These are phyloP conservation scores for Penicillium sclerotiorum DNA, from an alignment of 2,329 filamentous ascomycete genomes.

Conservation along the genomic window DNA sequence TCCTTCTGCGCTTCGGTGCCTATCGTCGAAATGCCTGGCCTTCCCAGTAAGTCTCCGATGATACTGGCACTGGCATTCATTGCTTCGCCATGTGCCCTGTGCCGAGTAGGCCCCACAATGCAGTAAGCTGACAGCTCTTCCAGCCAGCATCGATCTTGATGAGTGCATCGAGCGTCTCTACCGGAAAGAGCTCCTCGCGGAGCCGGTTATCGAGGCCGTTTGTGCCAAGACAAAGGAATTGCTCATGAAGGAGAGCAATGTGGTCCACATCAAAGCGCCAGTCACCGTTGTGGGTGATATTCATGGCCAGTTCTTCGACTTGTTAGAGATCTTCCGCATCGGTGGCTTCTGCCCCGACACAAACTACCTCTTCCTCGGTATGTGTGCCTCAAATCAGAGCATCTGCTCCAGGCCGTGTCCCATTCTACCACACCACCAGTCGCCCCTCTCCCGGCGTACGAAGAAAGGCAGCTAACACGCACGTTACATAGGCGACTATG, in stretches of 20 bases:
- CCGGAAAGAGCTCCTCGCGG: slow-evolving; percentile 93
- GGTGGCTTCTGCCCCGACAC: slow-evolving; percentile 96
- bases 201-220: slow-evolving; percentile 98
- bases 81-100: too few species aligned
- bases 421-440: too few species aligned
- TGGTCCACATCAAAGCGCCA: slow-evolving; percentile 92
- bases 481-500: slow-evolving; percentile 76
- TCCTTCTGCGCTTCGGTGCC: slow-evolving; percentile 1
- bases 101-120: neutral
- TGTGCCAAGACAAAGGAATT: slow-evolving; percentile 99
- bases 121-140: slow-evolving; percentile 13
- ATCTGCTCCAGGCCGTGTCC: too few species aligned
- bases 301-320: slow-evolving; percentile 97
- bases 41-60: slow-evolving; percentile 43
- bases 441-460: too few species aligned
- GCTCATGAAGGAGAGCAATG: slow-evolving; percentile 99
- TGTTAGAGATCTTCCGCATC: slow-evolving; percentile 99
- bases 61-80: neutral
- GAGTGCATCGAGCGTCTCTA: slow-evolving; percentile 97
- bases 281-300: slow-evolving; percentile 98
- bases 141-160: slow-evolving; percentile 95
- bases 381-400: slow-evolving; percentile 6
- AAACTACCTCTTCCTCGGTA: slow-evolving; percentile 96
- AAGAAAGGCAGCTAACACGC: slow-evolving; percentile 7
- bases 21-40: slow-evolving; percentile 45